Evolutionary conservation across 371 early-diverging fungal genomes (phyloP).

Genomic region (Mucor irregularis): DNA sequence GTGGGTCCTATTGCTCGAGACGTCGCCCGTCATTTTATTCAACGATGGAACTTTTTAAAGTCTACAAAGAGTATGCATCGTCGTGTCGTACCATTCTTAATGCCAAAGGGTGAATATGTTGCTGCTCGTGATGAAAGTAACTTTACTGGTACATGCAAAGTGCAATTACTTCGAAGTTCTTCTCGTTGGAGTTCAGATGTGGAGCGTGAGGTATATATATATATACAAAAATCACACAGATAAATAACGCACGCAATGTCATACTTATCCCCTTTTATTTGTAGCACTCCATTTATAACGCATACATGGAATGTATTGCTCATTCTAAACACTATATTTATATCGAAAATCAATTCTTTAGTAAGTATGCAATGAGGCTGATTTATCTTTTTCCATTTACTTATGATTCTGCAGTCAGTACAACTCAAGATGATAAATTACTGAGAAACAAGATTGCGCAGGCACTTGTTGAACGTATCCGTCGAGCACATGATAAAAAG

Average conservation of each 20-base stretch:
- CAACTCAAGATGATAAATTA: constrained; percentile 45
- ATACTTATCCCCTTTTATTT: neutral
- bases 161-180: constrained; percentile 70
- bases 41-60: constrained; percentile 92
- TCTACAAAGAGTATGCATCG: constrained; percentile 65
- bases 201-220: constrained; percentile 45
- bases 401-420: constrained; percentile 26
- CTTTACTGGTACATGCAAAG: constrained; percentile 66
- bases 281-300: constrained; percentile 81
- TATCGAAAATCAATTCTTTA: constrained; percentile 97
- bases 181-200: constrained; percentile 73
- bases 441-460: constrained; percentile 50
- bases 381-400: too few species aligned
- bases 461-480: constrained; percentile 80
- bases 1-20: constrained; percentile 82
- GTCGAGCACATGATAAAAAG: constrained; percentile 64
- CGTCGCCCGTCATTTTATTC: constrained; percentile 86
- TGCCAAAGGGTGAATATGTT: constrained; percentile 82
- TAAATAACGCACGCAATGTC: neutral
- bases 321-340: constrained; percentile 87
- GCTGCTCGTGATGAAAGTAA: constrained; percentile 68
- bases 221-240: neutral
- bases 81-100: constrained; percentile 65
- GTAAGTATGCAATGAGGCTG: too few species aligned
- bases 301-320: constrained; percentile 79